Evolutionary conservation across 75 land plant genomes (phyloP), one percentile per base, ranked within the genome.

Genomic region (Adiantum capillusveneris): DNA sequence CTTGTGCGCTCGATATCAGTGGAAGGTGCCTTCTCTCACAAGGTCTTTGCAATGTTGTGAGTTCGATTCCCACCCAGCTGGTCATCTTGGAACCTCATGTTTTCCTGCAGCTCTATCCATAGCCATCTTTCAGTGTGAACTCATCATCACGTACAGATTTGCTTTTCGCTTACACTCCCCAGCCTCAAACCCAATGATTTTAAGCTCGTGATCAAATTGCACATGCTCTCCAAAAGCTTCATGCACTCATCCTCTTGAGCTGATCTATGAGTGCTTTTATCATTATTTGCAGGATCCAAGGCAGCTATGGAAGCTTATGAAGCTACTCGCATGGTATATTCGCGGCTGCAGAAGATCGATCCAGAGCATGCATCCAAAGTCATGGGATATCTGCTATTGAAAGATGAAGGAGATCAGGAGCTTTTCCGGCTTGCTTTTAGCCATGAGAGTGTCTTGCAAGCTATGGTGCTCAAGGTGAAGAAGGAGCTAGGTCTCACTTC

Each of bases 321-420:
- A 62, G 92, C 88, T 1, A 77, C 90, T 0, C 75, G 75, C 67
- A 67, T 82, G 24, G 88, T 95, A 26, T 84, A 79, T 62, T 67
- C 85, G 12, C 60, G 86, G 65, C 85, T 95, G 63, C 91, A 95
- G 62, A 59, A 50, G 36, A 12, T 87, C 51, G 97, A 95, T 29
- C 87, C 92, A 0, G 97, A 90, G 46, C 80, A 81, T 61, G 97
- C 81, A 9, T 71, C 91, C 37, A 95, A 90, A 64, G 87, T 95
- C 68, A 90, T 95, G 84, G 88, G 97, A 31, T 62, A 80, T 41
- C 64, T 95, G 12, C 75, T 95, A 36, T 48, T 95, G 25, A 92
- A 95, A 51, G 99, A 90, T 62, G 80, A 79, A 34, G 85, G 97
- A 12, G 99, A 95, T 64, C 74, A 77, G 62, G 99, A 95, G 53